A percentile compares a stretch with the other conserved stretches of the same genome.
phyloP scores from a whole-genome alignment of 169 alveolate genomes.

The Theileria parva region DNA sequence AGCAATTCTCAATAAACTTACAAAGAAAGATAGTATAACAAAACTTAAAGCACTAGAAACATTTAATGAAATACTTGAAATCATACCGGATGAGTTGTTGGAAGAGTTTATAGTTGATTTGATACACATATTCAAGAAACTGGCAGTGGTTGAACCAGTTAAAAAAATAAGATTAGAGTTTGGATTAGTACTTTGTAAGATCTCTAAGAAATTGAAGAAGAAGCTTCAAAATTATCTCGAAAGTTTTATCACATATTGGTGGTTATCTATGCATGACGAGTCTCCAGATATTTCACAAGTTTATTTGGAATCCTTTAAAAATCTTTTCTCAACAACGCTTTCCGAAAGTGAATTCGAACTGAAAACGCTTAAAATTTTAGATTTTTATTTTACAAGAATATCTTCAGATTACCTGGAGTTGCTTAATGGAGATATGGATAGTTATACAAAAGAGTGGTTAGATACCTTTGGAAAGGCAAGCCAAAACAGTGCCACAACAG shows the following conservation, averaged over 20 bases:
- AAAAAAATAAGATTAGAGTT: constrained; percentile 34
- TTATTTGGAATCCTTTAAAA: constrained; percentile 30
- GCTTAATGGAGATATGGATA: constrained; percentile 7
- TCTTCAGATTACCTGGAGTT: background rate
- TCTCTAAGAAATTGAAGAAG: constrained; percentile 25
- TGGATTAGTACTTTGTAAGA: constrained; percentile 29
- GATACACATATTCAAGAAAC: constrained; percentile 41
- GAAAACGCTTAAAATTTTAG: constrained; percentile 40
- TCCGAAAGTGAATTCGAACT: constrained; percentile 26
- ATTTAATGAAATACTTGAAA: constrained; percentile 8
- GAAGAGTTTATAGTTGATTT: constrained; percentile 36
- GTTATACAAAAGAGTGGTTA: constrained; percentile 53
- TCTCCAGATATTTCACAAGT: constrained; percentile 39
- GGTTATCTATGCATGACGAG: constrained; percentile 58
- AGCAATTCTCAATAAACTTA: constrained; percentile 44
- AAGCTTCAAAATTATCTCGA: constrained; percentile 40
- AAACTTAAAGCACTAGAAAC: constrained; percentile 54
- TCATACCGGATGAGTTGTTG: constrained; percentile 22
- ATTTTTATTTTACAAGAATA: constrained; percentile 20
- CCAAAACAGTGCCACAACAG: constrained; percentile 41
- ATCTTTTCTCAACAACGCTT: constrained; percentile 34
- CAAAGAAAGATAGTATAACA: constrained; percentile 56
- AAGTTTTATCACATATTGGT: constrained; percentile 42
- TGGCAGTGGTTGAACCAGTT: constrained; percentile 49
- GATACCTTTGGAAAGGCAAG: constrained; percentile 49